Evolutionary conservation across 352 stramenopile genomes (phyloP).

Genomic region (Phytopythium helicoides): DNA sequence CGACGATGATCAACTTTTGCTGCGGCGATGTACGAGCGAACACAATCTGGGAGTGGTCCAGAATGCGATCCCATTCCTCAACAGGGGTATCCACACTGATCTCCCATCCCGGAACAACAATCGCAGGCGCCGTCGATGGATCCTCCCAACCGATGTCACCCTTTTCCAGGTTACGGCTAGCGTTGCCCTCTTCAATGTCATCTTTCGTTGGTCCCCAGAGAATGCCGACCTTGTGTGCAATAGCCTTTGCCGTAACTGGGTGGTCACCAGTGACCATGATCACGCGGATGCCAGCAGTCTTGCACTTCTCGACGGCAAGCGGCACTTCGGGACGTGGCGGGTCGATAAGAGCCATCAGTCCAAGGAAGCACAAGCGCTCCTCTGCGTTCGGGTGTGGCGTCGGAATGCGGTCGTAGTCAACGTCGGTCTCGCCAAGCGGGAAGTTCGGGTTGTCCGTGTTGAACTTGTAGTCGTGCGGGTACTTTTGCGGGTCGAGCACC

Average conservation of each 20-base stretch:
- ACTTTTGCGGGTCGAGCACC: conserved; percentile 36
- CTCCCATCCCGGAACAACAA: conserved; percentile 83
- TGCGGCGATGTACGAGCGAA: conserved; percentile 95
- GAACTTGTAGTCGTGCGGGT: conserved; percentile 51
- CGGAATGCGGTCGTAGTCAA: conserved; percentile 36
- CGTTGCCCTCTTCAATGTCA: conserved; percentile 70
- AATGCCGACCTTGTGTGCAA: conserved; percentile 92
- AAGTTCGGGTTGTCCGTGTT: conserved; percentile 88
- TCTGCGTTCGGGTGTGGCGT: conserved; percentile 67
- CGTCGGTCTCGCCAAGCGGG: conserved; percentile 60
- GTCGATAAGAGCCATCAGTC: conserved; percentile 96
- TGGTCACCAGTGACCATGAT: conserved; percentile 96
- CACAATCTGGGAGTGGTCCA: conserved; percentile 90
- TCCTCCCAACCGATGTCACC: conserved; percentile 73
- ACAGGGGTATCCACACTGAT: conserved; percentile 73
- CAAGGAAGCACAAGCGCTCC: conserved; percentile 89
- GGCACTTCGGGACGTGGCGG: conserved; percentile 90
- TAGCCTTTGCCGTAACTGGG: conserved; percentile 91
- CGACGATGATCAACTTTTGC: conserved; percentile 95
- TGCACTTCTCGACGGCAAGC: conserved; percentile 89
- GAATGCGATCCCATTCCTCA: conserved; percentile 85
- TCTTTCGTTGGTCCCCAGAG: conserved; percentile 77
- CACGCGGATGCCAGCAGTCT: conserved; percentile 90
- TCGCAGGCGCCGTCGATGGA: conserved; percentile 67
- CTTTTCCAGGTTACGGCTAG: conserved; percentile 32